A percentile compares a stretch with the other conserved stretches of the same genome.
Conservation (phyloP, 164 flowering plant species). For the Umbellularia californica region DNA sequence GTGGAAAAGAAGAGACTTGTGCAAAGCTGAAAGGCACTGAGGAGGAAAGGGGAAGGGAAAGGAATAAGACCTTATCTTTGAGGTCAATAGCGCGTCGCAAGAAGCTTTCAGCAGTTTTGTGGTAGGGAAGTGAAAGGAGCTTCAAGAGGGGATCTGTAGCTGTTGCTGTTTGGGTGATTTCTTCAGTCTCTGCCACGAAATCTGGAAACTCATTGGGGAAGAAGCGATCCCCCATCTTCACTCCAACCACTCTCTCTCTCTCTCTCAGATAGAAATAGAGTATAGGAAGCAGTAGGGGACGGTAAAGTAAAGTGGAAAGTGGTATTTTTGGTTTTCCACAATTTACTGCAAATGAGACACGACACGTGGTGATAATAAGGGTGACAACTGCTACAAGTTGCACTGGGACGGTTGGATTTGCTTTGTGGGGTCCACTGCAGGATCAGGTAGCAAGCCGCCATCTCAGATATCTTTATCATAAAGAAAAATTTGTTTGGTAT, state of each 20-base stretch:
- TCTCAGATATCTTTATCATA: no score
- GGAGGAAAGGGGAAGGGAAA: background rate
- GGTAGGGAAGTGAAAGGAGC: conserved; percentile 54
- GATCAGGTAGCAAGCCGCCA: no score
- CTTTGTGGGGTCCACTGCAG: no score
- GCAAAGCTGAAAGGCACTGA: no score
- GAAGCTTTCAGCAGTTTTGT: conserved; percentile 33
- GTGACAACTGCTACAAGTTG: no score
- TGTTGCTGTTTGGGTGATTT: background rate
- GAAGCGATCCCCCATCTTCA: conserved; percentile 62
- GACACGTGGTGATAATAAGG: no score
- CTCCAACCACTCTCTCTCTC: background rate
- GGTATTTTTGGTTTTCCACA: no score
- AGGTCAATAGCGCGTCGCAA: conserved; percentile 41
- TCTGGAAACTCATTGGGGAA: conserved; percentile 63
- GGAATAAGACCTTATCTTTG: conserved; percentile 44
- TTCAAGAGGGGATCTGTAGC: conserved; percentile 36
- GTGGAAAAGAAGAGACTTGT: background rate
- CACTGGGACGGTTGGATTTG: no score
- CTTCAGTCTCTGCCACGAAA: conserved; percentile 24
- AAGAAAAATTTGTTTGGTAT: no score
- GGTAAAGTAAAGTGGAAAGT: no score
- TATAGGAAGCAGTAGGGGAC: no score
- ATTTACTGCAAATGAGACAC: no score
- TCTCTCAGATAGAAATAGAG: background rate